phyloP scores from a whole-genome alignment of 306 rosid species.

The Rosa lucieae region DNA sequence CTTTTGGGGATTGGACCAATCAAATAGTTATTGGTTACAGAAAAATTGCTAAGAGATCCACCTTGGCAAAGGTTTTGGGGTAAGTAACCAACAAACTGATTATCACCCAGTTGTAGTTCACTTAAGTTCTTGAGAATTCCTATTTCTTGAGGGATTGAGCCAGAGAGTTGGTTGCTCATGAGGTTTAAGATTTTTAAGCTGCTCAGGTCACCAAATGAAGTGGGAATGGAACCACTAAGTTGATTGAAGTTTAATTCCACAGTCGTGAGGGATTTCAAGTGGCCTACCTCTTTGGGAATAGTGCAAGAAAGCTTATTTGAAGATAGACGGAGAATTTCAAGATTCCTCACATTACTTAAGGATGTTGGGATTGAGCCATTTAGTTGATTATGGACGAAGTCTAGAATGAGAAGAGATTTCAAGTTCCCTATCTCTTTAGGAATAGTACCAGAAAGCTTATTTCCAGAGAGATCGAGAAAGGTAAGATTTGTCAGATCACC shows the following conservation, averaged over 20 bases:
- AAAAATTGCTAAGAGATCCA: background rate
- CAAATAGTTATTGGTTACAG: background rate
- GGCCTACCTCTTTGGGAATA: background rate
- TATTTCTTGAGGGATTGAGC: no score
- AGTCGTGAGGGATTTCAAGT: background rate
- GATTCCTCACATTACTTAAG: background rate
- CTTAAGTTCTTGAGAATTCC: no score
- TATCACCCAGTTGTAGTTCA: no score
- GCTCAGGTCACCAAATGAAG: slow-evolving; percentile 12
- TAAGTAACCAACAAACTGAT: no score
- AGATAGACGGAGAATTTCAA: background rate
- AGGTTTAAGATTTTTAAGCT: background rate
- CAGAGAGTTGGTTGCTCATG: no score
- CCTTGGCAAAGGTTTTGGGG: background rate
- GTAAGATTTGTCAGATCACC: background rate
- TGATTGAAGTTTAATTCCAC: slow-evolving; percentile 1
- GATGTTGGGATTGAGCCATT: background rate
- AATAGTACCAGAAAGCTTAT: background rate
- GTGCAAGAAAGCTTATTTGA: background rate
- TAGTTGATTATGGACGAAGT: background rate
- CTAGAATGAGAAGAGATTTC: background rate
- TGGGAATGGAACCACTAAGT: slow-evolving; percentile 5
- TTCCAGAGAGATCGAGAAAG: background rate
- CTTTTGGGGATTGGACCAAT: slow-evolving; percentile 17
- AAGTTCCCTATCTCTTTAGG: background rate